A percentile compares a stretch with the other conserved stretches of the same genome.
Conservation (phyloP, 2,329 filamentous ascomycete species). For the Fusarium sp. region DNA sequence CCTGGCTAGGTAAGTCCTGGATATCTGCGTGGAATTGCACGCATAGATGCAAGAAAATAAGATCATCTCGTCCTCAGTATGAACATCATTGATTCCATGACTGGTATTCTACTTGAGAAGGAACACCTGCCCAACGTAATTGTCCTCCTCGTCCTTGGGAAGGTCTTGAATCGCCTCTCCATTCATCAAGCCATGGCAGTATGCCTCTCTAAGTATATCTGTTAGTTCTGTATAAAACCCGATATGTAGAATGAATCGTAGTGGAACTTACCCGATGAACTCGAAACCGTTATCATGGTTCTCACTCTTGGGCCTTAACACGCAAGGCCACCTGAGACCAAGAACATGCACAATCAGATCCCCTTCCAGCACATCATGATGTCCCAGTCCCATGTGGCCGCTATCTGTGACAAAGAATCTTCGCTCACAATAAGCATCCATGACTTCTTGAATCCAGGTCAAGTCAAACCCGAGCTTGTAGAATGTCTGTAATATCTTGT, state of each 20-base stretch:
- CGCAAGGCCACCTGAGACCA: slow-evolving; percentile 20
- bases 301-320: slow-evolving; percentile 19
- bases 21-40: too few relatives aligned
- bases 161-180: slow-evolving; percentile 23
- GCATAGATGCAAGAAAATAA: background rate
- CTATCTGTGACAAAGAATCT: slow-evolving; percentile 25
- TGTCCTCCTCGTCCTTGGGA: background rate
- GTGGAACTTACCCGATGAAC: slow-evolving; percentile 39
- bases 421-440: slow-evolving; percentile 28
- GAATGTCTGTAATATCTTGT: background rate
- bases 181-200: slow-evolving; percentile 35
- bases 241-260: too few relatives aligned
- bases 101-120: background rate
- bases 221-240: background rate
- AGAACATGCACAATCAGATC: slow-evolving; percentile 27
- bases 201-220: slow-evolving; percentile 23
- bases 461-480: slow-evolving; percentile 15
- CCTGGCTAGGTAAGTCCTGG: background rate
- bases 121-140: background rate
- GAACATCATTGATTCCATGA: background rate
- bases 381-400: slow-evolving; percentile 35
- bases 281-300: slow-evolving; percentile 5
- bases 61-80: background rate
- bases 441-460: slow-evolving; percentile 5
- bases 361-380: slow-evolving; percentile 23